A percentile compares a stretch with the other conserved stretches of the same genome.
Conservation (phyloP, 1,284 basidiomycete genomes). For the Neolentinus lepideus region DNA sequence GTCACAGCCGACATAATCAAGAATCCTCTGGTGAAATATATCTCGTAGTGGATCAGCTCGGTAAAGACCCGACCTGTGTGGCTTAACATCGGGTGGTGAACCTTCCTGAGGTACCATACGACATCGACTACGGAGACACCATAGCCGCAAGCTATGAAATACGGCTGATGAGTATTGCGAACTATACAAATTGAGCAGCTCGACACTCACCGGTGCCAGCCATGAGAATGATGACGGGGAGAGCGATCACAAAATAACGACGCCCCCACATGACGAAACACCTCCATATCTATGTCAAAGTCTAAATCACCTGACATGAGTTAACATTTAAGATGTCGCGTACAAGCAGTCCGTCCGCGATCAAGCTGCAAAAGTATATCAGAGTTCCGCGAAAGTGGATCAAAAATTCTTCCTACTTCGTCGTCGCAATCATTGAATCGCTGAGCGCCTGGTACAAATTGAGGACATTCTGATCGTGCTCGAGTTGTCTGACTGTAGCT, state of each 20-base stretch:
- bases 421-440: not conserved
- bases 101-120: not conserved
- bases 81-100: not conserved
- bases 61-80: not conserved
- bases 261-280: not conserved
- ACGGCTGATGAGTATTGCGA: not conserved
- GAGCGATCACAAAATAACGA: not conserved
- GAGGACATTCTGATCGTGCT: not conserved
- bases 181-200: not conserved
- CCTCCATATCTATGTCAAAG: not conserved
- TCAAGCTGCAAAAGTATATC: not conserved
- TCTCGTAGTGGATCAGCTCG: not conserved
- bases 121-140: not conserved
- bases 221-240: not conserved
- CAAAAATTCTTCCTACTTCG: not conserved
- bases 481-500: not conserved
- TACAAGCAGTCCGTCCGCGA: not conserved
- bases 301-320: not conserved
- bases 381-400: no score
- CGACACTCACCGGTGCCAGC: not conserved
- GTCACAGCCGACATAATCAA: not conserved
- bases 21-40: not conserved
- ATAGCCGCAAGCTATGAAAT: not conserved
- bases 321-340: not conserved
- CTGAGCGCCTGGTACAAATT: not conserved